Evolutionary conservation across 441 rosid species (phyloP).

Genomic region (Geranium incanum): DNA sequence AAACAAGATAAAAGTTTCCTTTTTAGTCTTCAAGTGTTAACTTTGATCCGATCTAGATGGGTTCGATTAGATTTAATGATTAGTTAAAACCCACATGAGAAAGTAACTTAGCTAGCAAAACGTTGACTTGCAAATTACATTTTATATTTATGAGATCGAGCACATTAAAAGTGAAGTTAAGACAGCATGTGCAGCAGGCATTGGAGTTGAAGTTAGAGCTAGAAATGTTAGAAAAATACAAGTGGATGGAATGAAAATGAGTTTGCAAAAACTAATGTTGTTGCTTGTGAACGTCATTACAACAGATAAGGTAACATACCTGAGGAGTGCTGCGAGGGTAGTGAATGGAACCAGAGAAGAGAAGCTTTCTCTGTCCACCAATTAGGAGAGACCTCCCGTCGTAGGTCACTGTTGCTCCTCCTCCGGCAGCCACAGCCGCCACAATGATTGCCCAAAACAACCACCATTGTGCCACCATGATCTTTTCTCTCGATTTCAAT

Average conservation of each 20-base stretch:
- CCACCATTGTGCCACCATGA: too few relatives aligned
- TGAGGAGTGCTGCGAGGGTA: slow-evolving; percentile 87
- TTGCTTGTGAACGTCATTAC: background rate
- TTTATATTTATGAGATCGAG: too few relatives aligned
- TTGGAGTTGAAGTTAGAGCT: too few relatives aligned
- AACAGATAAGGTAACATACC: slow-evolving; percentile 27
- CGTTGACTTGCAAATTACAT: too few relatives aligned
- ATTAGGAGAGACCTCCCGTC: slow-evolving; percentile 70
- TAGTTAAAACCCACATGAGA: background rate
- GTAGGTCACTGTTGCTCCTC: slow-evolving; percentile 39
- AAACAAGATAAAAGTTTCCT: too few relatives aligned
- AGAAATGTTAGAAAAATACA: too few relatives aligned
- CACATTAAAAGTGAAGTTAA: too few relatives aligned
- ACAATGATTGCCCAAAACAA: background rate
- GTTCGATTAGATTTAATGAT: background rate
- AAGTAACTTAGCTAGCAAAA: too few relatives aligned
- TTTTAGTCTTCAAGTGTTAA: too few relatives aligned
- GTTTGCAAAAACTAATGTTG: background rate
- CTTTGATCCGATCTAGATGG: background rate
- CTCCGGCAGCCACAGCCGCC: background rate
- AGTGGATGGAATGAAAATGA: too few relatives aligned
- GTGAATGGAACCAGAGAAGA: slow-evolving; percentile 83
- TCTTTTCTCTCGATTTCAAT: too few relatives aligned
- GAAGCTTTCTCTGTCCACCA: slow-evolving; percentile 55
- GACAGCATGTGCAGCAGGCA: too few relatives aligned